phyloP scores from a whole-genome alignment of 768 basidiomycete species.

The Candolleomyces efflorescens region DNA sequence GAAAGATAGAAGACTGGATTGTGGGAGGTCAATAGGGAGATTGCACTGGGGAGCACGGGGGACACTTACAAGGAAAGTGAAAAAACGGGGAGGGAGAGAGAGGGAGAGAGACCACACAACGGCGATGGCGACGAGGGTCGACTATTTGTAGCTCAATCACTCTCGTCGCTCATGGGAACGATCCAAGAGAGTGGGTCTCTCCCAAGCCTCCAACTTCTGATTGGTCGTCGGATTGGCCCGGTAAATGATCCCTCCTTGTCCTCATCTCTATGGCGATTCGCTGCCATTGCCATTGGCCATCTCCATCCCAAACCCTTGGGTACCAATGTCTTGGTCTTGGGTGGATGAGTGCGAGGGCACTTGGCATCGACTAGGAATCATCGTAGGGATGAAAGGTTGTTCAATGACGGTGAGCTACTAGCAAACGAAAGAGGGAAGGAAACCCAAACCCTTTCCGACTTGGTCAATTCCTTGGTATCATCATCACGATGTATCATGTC shows the following conservation, averaged over 20 bases:
- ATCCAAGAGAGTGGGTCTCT: constrained; percentile 20
- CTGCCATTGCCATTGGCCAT: constrained; percentile 15
- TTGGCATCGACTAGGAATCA: too few relatives aligned
- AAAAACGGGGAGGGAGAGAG: constrained; percentile 28
- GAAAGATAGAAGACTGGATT: constrained; percentile 29
- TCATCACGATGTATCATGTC: background rate
- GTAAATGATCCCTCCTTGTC: constrained; percentile 10
- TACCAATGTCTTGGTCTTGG: background rate
- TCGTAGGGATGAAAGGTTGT: too few relatives aligned
- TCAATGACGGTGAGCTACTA: too few relatives aligned
- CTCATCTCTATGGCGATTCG: constrained; percentile 15
- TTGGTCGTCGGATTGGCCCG: constrained; percentile 5
- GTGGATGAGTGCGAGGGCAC: too few relatives aligned
- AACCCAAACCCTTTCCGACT: background rate
- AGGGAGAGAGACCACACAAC: constrained; percentile 23
- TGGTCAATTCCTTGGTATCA: background rate
- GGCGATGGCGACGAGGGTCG: constrained; percentile 24
- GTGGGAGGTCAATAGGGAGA: constrained; percentile 5
- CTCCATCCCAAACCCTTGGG: constrained; percentile 2
- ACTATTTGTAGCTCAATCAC: constrained; percentile 28
- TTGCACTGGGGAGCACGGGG: background rate
- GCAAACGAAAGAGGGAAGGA: too few relatives aligned
- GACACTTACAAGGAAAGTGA: constrained; percentile 29
- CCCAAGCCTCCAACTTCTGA: background rate
- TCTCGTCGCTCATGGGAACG: constrained; percentile 17